Base-by-base conservation (phyloP, 2,329 filamentous ascomycete species). In the Teratosphaeria destructans region DNA sequence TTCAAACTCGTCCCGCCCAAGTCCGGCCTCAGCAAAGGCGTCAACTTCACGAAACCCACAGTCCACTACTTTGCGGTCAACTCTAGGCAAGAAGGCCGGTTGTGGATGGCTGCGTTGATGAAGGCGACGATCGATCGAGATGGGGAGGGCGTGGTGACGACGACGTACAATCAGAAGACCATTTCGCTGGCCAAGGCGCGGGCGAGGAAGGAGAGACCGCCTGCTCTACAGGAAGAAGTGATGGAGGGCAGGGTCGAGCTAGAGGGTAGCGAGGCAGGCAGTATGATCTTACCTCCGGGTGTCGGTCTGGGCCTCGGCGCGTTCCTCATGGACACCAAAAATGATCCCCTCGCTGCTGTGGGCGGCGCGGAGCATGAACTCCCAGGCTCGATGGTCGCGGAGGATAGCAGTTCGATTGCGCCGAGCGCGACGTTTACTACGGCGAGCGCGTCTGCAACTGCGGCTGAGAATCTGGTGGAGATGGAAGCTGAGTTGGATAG, bases 71-170 rank as follows among this genome's bases (percentile, higher is more conserved):
- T 99, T 73, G 94, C 95, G 5, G 91, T 96, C 26, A 92, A 95
- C 57, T 96, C 88, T 67, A 78, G 96, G 60, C 85, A 90, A 67
- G 85, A 94, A 70, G 94, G 94, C 16, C 85, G 94, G 12, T 78
- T 95, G 49, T 99, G 94, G 94, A 99, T 99, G 94, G 94, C 91
- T 4, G 94, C 94, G 5, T 78, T 99, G 57, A 95, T 99, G 90
- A 99, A 99, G 77, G 94, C 94, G 11, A 99, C 94, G 1, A 99
- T 99, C 67, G 93, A 97, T 71, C 87, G 93, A 62, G 94, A 99
- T 66, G 77, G 84, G 68, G 68, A 67, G 57, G 83, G 88, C 62
- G 84, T 87, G 10, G 86, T 96, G 61, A 91, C 90, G 23, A 94
- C 89, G 3, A 96, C 91, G 3, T 97, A 97, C 75, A 93, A 96